Base-by-base conservation (phyloP, 352 stramenopile genomes). In the Phytophthora foliorum region DNA sequence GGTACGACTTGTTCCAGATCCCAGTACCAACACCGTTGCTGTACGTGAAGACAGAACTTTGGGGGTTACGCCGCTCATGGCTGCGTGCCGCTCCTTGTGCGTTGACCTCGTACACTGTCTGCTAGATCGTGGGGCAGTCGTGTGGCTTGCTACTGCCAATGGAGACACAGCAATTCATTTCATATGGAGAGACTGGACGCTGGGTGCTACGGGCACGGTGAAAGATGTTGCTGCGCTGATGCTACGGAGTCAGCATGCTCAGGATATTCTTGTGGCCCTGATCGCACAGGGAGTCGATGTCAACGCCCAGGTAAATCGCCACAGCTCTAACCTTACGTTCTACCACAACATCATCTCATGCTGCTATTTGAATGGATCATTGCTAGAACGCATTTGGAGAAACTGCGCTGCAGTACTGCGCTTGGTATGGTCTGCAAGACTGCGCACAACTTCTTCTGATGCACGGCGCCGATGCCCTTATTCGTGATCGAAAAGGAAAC, bases 111-210 rank as follows among this genome's bases (percentile, higher is more conserved):
- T 85, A 17, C 29, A 10, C 0, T 75, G 65, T 21, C 57, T 95
- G 2, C 52, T 95, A 8, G 73, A 84, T 1, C 74, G 87, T 49
- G 82, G 72, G 2, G 82, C 85, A 3, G 77, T 69, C 6, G 74
- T 84, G 42, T 74, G 86, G 48, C 58, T 92, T 4, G 50, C 62
- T 42, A 93, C 81, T 21, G 85, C 79, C 0, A 92, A 92, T 46
- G 84, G 86, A 14, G 84, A 95, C 65, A 81, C 77, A 2, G 85
- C 86, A 1, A 63, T 90, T 22, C 86, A 94, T 63, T 93, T 84
- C 24, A 32, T 92, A 14, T 94, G 82, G 70, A 64, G 66, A 16
- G 48, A 81, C 36, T 93, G 82, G 83, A 25, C 29, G 1, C 24
- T 65, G 6, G 57, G 27, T 10, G 1, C 61, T 25, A 67, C 72